These are phyloP conservation scores for Pythium myriotylum DNA, from an alignment of 352 stramenopile species.

Conservation along the genomic window DNA sequence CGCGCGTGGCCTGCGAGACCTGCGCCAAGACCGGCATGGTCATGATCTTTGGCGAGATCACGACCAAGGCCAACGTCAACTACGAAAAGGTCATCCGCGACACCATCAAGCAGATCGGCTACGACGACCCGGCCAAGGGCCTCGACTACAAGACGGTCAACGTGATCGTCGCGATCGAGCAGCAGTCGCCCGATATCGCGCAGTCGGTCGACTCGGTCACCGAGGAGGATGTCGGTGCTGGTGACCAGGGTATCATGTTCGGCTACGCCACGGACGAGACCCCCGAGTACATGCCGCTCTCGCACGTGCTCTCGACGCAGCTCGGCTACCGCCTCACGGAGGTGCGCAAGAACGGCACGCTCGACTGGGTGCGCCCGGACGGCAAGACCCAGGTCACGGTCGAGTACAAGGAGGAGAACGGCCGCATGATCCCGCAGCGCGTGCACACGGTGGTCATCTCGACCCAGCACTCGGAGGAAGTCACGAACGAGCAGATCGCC, in stretches of 20 bases:
- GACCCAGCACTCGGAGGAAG: constrained; percentile 98
- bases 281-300: constrained; percentile 97
- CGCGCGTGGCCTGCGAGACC: constrained; percentile 98
- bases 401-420: constrained; percentile 97
- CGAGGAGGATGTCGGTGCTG: constrained; percentile 97
- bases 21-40: constrained; percentile 99
- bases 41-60: constrained; percentile 99
- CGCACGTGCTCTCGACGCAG: constrained; percentile 96
- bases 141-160: constrained; percentile 99
- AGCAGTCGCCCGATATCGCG: constrained; percentile 99
- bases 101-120: constrained; percentile 99
- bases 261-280: constrained; percentile 98
- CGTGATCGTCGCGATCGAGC: constrained; percentile 99
- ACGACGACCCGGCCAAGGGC: constrained; percentile 98
- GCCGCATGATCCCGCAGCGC: constrained; percentile 94
- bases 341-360: constrained; percentile 98
- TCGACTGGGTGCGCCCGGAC: constrained; percentile 98
- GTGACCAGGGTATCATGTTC: constrained; percentile 96
- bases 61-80: constrained; percentile 98
- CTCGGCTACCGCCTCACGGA: constrained; percentile 97
- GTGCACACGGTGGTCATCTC: constrained; percentile 99
- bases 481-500: constrained; percentile 98
- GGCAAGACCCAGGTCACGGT: constrained; percentile 99
- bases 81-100: constrained; percentile 99
- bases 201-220: constrained; percentile 97